A percentile compares a stretch with the other conserved stretches of the same genome.
Evolutionary conservation across 495 filamentous ascomycete genomes (phyloP).

Genomic region (Tuber borchii): DNA sequence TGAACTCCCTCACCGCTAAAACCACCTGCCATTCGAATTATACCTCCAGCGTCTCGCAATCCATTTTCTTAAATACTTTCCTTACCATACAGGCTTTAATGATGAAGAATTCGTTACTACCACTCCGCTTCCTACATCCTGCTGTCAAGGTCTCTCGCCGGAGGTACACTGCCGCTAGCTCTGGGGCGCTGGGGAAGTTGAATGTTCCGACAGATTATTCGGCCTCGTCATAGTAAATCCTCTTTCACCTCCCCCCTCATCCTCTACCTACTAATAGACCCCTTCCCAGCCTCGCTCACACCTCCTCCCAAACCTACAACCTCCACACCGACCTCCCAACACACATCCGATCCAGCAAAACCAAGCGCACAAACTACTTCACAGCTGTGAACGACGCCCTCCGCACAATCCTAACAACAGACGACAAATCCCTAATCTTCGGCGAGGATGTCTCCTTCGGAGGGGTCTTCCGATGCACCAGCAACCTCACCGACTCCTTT

Average conservation of each 20-base stretch:
- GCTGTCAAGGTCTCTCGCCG: conserved; percentile 9
- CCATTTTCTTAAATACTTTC: neutral
- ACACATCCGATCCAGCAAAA: conserved; percentile 60
- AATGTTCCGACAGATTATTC: conserved; percentile 88
- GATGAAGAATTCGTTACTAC: conserved; percentile 18
- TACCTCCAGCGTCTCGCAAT: neutral
- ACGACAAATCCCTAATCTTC: conserved; percentile 82
- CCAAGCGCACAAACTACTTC: conserved; percentile 83
- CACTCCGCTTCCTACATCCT: conserved; percentile 20
- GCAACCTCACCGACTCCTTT: conserved; percentile 79
- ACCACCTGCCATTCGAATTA: neutral
- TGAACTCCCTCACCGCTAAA: neutral
- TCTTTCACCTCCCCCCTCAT: neutral
- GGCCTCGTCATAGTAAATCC: conserved; percentile 56
- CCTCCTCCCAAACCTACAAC: conserved; percentile 57
- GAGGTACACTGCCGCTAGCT: conserved; percentile 13
- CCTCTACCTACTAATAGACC: conserved; percentile 4
- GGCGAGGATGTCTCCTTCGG: conserved; percentile 97
- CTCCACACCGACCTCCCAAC: conserved; percentile 57
- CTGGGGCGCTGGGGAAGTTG: conserved; percentile 45
- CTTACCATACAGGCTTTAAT: neutral
- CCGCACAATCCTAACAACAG: conserved; percentile 68
- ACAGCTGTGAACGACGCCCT: conserved; percentile 88
- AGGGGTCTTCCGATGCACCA: conserved; percentile 91
- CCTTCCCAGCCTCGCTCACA: conserved; percentile 58